A percentile compares a stretch with the other conserved stretches of the same genome.
Conservation (phyloP, 2,329 filamentous ascomycete species). For the Paramyrothecium roridum region DNA sequence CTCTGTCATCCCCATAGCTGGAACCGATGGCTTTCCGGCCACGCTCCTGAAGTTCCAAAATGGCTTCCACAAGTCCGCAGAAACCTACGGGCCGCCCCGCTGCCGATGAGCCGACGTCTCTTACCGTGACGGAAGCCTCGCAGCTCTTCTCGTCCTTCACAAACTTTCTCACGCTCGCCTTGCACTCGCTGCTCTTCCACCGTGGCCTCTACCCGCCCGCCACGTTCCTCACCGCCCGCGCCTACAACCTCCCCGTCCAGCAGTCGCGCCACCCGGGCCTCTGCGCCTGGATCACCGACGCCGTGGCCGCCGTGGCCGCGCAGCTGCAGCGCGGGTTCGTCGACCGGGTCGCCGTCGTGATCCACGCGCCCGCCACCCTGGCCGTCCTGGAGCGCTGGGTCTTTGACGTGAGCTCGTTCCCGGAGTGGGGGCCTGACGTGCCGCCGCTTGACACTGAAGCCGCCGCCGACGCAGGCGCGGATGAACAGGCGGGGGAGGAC, state of each 20-base stretch:
- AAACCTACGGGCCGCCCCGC: background rate
- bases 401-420: slow-evolving; percentile 54
- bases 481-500: slow-evolving; percentile 15
- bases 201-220: slow-evolving; percentile 73
- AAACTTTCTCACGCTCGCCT: slow-evolving; percentile 75
- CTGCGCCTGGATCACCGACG: slow-evolving; percentile 81
- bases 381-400: slow-evolving; percentile 59
- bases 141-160: slow-evolving; percentile 66
- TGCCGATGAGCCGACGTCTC: slow-evolving; percentile 7
- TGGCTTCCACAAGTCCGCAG: background rate
- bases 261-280: slow-evolving; percentile 85
- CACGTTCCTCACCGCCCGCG: slow-evolving; percentile 75
- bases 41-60: slow-evolving; percentile 3
- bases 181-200: slow-evolving; percentile 84
- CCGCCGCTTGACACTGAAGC: slow-evolving; percentile 8
- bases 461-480: slow-evolving; percentile 18
- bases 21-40: background rate
- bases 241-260: slow-evolving; percentile 80
- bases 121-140: slow-evolving; percentile 32
- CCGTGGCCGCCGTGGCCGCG: slow-evolving; percentile 66
- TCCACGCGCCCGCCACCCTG: slow-evolving; percentile 36
- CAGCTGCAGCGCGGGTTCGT: slow-evolving; percentile 62
- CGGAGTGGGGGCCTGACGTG: slow-evolving; percentile 23
- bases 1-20: too few relatives aligned
- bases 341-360: slow-evolving; percentile 43